Evolutionary conservation across 2,329 filamentous ascomycete genomes (phyloP).

Genomic region (Teratosphaeria viscida): DNA sequence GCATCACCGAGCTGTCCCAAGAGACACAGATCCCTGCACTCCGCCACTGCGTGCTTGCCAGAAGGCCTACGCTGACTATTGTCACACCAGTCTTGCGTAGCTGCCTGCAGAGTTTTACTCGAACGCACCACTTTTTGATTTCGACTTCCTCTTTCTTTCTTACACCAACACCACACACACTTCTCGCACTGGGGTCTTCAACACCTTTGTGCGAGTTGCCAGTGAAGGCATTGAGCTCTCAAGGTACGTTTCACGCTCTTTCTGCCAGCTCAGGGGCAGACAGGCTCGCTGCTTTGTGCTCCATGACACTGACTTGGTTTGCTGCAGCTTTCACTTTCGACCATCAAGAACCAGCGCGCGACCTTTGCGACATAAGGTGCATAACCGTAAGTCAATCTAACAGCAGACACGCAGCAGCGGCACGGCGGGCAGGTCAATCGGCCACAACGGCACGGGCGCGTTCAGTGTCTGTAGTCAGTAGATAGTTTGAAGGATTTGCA

Average conservation of each 20-base stretch:
- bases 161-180: neutral
- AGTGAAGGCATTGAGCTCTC: neutral
- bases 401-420: neutral
- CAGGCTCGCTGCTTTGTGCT: neutral
- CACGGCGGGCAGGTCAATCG: neutral
- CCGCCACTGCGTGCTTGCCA: neutral
- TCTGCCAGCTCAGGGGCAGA: neutral
- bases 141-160: neutral
- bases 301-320: neutral
- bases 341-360: neutral
- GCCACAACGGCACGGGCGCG: neutral
- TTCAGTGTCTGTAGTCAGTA: neutral
- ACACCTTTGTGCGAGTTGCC: neutral
- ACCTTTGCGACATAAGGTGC: neutral
- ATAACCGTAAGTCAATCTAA: neutral
- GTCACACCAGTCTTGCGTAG: neutral
- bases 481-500: neutral
- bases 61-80: neutral
- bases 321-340: neutral
- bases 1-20: neutral
- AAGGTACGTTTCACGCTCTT: neutral
- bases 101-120: neutral
- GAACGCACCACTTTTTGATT: neutral
- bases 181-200: neutral
- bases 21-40: neutral